Base-by-base conservation (phyloP, 2,329 filamentous ascomycete species). In the Xylaria sp. region DNA sequence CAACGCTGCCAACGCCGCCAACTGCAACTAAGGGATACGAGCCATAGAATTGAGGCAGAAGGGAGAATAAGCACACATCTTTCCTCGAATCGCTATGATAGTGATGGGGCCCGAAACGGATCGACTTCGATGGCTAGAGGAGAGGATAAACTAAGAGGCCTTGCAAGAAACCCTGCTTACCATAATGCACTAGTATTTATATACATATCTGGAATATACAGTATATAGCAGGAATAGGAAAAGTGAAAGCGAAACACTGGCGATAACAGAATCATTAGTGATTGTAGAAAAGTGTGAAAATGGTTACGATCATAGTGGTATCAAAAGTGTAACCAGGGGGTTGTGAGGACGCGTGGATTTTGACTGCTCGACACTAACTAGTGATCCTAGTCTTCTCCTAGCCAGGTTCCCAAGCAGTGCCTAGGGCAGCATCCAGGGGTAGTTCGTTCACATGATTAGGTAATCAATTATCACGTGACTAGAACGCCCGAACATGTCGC, bases 1-100 rank as follows among this genome's bases (percentile, higher is more conserved):
- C 50, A n/a, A n/a, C n/a, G n/a, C n/a, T n/a, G n/a, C n/a, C 56
- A 61, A 54, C 34, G 61, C 58, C 8, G 60, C 59, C 50, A 55
- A 70, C 55, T 70, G 68, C 65, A 68, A 65, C 54, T 70, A 70
- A 48, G 50, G 17, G 1, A 19, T 3, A n/a, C 2, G 17, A 36
- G 42, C 19, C 1, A 7, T 24, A 54, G 24, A n/a, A 7, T 2
- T 7, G 14, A 30, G 8, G 14, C 24, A 50, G 11, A 53, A 27
- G 17, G 14, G 12, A 51, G 1, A 19, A 14, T 7, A 27, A 42
- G 7, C 8, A 34, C 9, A n/a, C n/a, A 6, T 9, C 3, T 12
- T 47, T 56, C 2, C 5, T 56, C 12, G 39, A 30, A 30, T 32
- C 27, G 32, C 5, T 19, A 19, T 17, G 42, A 47, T 42, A 32